Base-by-base conservation (phyloP, 139 green algal species). In the Asterochloris erici region DNA sequence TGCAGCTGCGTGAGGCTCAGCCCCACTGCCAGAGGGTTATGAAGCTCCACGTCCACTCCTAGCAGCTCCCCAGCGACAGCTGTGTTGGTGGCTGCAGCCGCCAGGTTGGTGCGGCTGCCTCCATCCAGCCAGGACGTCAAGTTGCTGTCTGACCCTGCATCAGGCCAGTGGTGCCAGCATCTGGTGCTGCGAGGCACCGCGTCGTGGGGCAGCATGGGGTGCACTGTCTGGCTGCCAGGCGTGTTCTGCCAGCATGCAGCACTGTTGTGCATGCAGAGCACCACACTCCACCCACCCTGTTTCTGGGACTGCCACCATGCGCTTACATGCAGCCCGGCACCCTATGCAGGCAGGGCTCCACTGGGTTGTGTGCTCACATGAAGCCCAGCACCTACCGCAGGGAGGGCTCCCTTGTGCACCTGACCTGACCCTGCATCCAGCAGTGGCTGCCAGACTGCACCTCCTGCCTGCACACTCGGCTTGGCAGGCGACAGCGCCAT, bases 1-100 rank as follows among this genome's bases (percentile, higher is more conserved):
- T 87, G 84, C 71, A 97, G 84, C 62, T 85, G 74, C 6, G 86
- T 82, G 26, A 98, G 28, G 64, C 81, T 68, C 13, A 98, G 84
- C 29, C 91, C 90, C 11, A 89, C 24, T 1, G 79, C 75, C 75
- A 98, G 90, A 0, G 94, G 95, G 84, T 98, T 98, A 66, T 63
- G 82, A 63, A 98, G 86, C 60, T 92, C 83, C 47, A 98, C 83
- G 38, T 90, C 84, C 17, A 98, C 85, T 10, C 79, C 84, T 26
- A 98, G 83, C 11, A 87, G 73, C 89, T 98, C 95, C 0, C 92
- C 95, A 64, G 84, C 88, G 60, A 90, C 90, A 29, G 85, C 79
- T 24, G 71, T 86, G 87, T 84, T 89, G 78, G 64, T 88, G 66
- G 91, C 85, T 79, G 90, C 84, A 11, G 83, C 78, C 26, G 90